Evolutionary conservation across 2,329 filamentous ascomycete species (phyloP).

Genomic region (Fusarium hostae): DNA sequence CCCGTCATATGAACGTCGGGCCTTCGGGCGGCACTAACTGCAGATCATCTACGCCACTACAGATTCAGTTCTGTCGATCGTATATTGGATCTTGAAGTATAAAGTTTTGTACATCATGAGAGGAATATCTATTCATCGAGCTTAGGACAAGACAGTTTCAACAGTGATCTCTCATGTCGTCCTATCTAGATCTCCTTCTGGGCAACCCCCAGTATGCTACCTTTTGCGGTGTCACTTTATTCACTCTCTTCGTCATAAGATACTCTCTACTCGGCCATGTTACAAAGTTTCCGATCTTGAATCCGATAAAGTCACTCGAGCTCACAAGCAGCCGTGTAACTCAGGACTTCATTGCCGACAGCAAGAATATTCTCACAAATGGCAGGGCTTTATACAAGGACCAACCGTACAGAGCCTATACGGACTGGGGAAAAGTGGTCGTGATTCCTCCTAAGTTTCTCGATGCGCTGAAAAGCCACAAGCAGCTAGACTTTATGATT

Average conservation of each 20-base stretch:
- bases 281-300: not conserved
- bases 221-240: not conserved
- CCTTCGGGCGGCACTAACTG: not conserved
- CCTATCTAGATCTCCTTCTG: not conserved
- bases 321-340: not conserved
- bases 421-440: not conserved
- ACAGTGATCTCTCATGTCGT: not conserved
- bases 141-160: not conserved
- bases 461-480: not conserved
- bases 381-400: not conserved
- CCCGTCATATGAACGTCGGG: not conserved
- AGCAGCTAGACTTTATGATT: not conserved
- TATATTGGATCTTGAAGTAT: not conserved
- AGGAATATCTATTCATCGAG: not conserved
- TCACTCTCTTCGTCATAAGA: not conserved
- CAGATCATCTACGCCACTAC: not conserved
- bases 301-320: not conserved
- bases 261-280: not conserved
- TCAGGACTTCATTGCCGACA: not conserved
- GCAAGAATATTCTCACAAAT: not conserved
- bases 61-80: not conserved
- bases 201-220: slow-evolving; percentile 1
- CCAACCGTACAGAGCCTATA: not conserved
- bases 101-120: not conserved
- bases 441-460: not conserved